A percentile compares a stretch with the other conserved stretches of the same genome.
phyloP scores from a whole-genome alignment of 2,329 filamentous ascomycete genomes.

The Aureobasidium sp. region DNA sequence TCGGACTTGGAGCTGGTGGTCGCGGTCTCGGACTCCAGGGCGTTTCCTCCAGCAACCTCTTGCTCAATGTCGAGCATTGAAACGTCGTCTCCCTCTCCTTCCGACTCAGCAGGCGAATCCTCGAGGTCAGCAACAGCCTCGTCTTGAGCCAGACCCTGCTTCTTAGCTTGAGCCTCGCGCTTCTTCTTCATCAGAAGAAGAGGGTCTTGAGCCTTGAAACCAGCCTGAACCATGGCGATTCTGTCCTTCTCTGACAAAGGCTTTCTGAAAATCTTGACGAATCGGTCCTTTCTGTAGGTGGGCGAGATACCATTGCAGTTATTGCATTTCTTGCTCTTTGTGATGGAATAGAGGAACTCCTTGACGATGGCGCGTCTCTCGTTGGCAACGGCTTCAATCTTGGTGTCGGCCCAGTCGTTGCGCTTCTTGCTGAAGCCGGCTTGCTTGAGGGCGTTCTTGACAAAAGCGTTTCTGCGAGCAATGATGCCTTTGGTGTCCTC shows the following conservation, averaged over 20 bases:
- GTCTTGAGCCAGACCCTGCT: constrained; percentile 48
- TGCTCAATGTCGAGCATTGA: constrained; percentile 35
- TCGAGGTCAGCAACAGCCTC: constrained; percentile 65
- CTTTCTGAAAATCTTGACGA: constrained; percentile 89
- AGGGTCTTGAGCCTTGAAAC: constrained; percentile 63
- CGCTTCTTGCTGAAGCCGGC: constrained; percentile 42
- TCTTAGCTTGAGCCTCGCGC: constrained; percentile 40
- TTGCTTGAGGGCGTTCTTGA: constrained; percentile 61
- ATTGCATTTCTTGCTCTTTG: constrained; percentile 61
- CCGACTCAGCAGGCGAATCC: constrained; percentile 38
- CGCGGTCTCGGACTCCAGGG: constrained; percentile 43
- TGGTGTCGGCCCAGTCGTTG: constrained; percentile 48
- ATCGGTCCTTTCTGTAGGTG: constrained; percentile 79
- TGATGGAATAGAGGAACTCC: constrained; percentile 71
- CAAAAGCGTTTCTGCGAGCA: constrained; percentile 57
- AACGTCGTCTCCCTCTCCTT: constrained; percentile 28
- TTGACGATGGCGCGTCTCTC: constrained; percentile 70
- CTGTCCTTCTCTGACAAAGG: constrained; percentile 67
- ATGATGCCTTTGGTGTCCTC: constrained; percentile 51
- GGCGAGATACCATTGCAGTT: constrained; percentile 67
- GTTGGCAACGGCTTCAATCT: constrained; percentile 78
- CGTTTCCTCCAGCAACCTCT: constrained; percentile 42
- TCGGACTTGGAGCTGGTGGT: constrained; percentile 19
- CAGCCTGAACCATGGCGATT: constrained; percentile 64
- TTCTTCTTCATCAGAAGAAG: constrained; percentile 52